Percentiles rank a stretch among this genome's conserved stretches.
These are phyloP conservation scores for Gaertneriomyces semiglobifer DNA, from an alignment of 192 early-diverging fungal species.

Conservation along the genomic window DNA sequence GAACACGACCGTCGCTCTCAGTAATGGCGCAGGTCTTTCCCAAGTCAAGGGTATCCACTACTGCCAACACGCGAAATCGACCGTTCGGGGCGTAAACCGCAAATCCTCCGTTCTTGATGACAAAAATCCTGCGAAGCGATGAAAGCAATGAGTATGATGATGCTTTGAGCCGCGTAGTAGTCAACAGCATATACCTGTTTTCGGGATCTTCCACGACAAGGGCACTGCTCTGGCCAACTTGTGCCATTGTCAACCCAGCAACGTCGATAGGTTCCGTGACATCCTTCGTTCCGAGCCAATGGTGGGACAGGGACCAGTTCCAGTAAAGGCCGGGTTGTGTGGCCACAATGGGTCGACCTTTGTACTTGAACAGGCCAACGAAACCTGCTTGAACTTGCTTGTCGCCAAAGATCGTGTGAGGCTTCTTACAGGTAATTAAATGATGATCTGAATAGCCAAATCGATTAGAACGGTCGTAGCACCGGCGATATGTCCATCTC, in stretches of 20 bases:
- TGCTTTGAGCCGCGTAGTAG: too few species aligned
- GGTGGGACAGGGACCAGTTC: constrained; percentile 36
- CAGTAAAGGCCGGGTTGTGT: constrained; percentile 41
- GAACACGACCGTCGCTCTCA: constrained; percentile 29
- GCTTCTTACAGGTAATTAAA: constrained; percentile 35
- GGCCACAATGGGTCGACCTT: constrained; percentile 40
- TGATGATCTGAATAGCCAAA: constrained; percentile 16
- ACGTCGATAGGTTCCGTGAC: constrained; percentile 38
- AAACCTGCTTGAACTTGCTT: constrained; percentile 37
- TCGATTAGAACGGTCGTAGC: too few species aligned
- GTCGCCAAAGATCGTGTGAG: constrained; percentile 28
- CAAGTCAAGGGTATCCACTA: constrained; percentile 50
- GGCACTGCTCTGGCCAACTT: constrained; percentile 48
- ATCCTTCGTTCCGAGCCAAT: constrained; percentile 25
- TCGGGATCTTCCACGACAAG: constrained; percentile 42
- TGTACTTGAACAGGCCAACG: constrained; percentile 35
- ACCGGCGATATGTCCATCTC: too few species aligned
- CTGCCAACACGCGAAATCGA: constrained; percentile 36
- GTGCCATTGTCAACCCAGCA: constrained; percentile 39
- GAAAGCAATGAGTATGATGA: too few species aligned
- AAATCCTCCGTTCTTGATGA: constrained; percentile 49
- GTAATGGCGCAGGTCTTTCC: constrained; percentile 36
- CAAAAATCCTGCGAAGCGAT: constrained; percentile 26
- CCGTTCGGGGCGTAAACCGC: constrained; percentile 43
- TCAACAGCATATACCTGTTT: constrained; percentile 21